phyloP scores from a whole-genome alignment of 2,329 filamentous ascomycete genomes.

The Trichoderma brevicompactum region DNA sequence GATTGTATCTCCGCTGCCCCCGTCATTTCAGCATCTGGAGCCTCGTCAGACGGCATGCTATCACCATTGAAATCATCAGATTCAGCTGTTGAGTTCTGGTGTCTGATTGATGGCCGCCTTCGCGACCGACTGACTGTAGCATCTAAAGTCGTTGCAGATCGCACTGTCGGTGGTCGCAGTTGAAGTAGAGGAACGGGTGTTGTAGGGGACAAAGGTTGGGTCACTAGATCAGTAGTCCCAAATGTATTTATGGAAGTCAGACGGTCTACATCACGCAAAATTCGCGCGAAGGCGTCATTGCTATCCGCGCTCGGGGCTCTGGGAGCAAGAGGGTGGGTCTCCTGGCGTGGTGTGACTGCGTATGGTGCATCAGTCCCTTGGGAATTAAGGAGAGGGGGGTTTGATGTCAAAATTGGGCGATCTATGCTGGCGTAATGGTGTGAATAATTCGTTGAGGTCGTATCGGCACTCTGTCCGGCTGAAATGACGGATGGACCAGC shows the following conservation, averaged over 20 bases:
- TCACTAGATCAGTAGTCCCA: slow-evolving; percentile 70
- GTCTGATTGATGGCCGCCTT: slow-evolving; percentile 82
- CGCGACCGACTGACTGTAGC: slow-evolving; percentile 61
- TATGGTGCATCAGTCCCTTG: slow-evolving; percentile 57
- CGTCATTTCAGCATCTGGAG: slow-evolving; percentile 76
- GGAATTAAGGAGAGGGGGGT: slow-evolving; percentile 56
- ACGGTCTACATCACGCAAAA: slow-evolving; percentile 80
- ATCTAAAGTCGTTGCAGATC: slow-evolving; percentile 54
- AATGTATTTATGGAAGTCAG: slow-evolving; percentile 80
- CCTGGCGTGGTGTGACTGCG: slow-evolving; percentile 55
- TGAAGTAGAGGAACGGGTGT: slow-evolving; percentile 76
- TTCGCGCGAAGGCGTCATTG: slow-evolving; percentile 75
- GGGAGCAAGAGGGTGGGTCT: slow-evolving; percentile 66
- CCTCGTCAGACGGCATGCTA: slow-evolving; percentile 78
- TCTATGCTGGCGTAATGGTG: slow-evolving; percentile 31
- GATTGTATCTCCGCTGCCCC: slow-evolving; percentile 80
- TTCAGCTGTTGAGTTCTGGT: slow-evolving; percentile 89
- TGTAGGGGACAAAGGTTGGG: slow-evolving; percentile 91
- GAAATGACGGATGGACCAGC: slow-evolving; percentile 45
- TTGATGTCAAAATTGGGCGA: slow-evolving; percentile 33
- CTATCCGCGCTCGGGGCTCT: slow-evolving; percentile 70
- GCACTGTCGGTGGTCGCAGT: slow-evolving; percentile 57
- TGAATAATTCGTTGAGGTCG: slow-evolving; percentile 31
- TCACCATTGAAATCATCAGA: slow-evolving; percentile 86
- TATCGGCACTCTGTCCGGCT: slow-evolving; percentile 35